Base-by-base conservation (phyloP, 257 asterid genomes). In the Salvia splendens region DNA sequence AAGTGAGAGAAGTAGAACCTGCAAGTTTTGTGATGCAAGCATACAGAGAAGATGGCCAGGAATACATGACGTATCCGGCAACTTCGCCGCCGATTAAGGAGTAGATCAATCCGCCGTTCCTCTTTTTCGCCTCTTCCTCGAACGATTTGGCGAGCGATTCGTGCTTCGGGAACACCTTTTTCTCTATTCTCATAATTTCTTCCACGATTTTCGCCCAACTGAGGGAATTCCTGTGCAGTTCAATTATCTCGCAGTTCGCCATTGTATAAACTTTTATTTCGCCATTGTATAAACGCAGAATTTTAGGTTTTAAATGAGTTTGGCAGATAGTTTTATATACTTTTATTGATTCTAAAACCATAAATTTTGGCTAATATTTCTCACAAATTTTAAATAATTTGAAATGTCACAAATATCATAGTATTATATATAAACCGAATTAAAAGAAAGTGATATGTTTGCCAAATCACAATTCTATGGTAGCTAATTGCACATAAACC, bases 21-120 rank as follows among this genome's bases (percentile, higher is more conserved):
- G 96, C 98, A 28, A 92, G 89, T 69, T 92, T 89, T 0, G 98
- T 89, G 72, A 92, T 86, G 43, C 76, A 83, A 81, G 95, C 97
- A 68, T 32, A 82, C 33, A 89, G 88, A 0, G 97, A 92, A 15
- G 93, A 84, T 42, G 96, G 91, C 86, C 95, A 92, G 6, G 91
- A 84, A 49, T 74, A 92, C 97, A 92, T 89, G 65, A 82, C 86
- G 72, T 92, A 92, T 64, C 93, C 97, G 32, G 86, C 86, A 73
- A 87, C 79, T 71, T 89, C 93, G 24, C 71, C 91, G 36, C 76
- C 85, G 7, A 72, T 64, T 56, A 66, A 73, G 28, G 71, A 33
- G 78, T 73, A 89, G 33, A 92, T 78, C 81, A 92, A 71, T 35
- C 95, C 93, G 41, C 79, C 60, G 73, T 87, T 89, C 80, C 79